Conservation (phyloP, 2,329 filamentous ascomycete species). For the Apiospora hydei region DNA sequence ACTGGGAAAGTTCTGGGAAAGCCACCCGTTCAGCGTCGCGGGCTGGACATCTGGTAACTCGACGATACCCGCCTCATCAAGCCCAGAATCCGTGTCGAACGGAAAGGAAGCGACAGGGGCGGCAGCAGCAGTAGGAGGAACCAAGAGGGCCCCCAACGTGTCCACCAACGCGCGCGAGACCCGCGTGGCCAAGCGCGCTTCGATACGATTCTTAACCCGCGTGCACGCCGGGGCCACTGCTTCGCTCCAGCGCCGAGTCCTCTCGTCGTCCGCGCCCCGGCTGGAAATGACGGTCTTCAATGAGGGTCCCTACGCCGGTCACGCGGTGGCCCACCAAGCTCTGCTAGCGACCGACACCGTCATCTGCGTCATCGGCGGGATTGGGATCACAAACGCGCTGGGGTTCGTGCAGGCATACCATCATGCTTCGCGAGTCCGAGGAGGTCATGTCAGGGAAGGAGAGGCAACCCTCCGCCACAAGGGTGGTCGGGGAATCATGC, state of each 20-base stretch:
- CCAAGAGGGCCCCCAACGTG: neutral
- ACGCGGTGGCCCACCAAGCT: conserved; percentile 27
- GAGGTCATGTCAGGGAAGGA: neutral
- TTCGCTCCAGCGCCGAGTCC: conserved; percentile 26
- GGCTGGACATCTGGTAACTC: conserved; percentile 27
- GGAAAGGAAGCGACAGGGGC: neutral
- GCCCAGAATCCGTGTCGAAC: neutral
- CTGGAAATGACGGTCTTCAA: conserved; percentile 29
- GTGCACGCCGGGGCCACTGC: conserved; percentile 31
- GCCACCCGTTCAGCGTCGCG: conserved; percentile 38
- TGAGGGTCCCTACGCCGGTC: conserved; percentile 33
- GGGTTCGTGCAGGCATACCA: conserved; percentile 35
- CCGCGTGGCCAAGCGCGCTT: neutral
- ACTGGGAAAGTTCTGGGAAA: conserved; percentile 36
- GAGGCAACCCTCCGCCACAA: neutral
- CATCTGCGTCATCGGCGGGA: conserved; percentile 31
- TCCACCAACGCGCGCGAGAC: neutral
- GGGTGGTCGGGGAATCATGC: conserved; percentile 29
- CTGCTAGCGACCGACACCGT: conserved; percentile 31
- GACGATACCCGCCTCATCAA: neutral
- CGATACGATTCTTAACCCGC: conserved; percentile 28
- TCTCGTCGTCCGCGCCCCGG: conserved; percentile 1
- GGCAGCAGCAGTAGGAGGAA: neutral
- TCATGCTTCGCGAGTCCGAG: neutral
- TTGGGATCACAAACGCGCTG: conserved; percentile 32